Evolutionary conservation across 2,329 filamentous ascomycete genomes (phyloP), one percentile per base, ranked within the genome.

Genomic region (Exophiala sideris): DNA sequence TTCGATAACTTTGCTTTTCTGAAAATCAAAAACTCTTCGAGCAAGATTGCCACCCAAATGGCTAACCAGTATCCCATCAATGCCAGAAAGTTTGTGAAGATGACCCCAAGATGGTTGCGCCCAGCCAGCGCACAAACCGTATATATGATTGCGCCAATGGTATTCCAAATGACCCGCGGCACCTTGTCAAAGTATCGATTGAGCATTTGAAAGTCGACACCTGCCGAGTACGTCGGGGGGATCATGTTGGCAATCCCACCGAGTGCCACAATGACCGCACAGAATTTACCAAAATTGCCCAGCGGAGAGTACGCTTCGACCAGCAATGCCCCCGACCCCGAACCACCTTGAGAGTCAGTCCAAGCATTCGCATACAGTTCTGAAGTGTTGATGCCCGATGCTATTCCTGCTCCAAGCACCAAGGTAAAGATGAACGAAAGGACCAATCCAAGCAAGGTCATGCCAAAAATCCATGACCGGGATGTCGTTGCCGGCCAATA

Each of bases 41-140:
- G 67, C 1, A 81, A 72, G 44, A 88, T 85, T 1, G 79, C 77
- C 16, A 86, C 75, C 81, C 83, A 86, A 41, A 86, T 81, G 11
- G 77, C 77, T 12, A 86, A 77, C 84, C 83, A 88, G 68, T 87
- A 88, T 1, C 85, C 85, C 81, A 88, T 87, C 18, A 88, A 70
- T 0, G 83, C 82, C 4, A 88, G 74, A 66, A 88, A 87, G 65
- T 87, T 87, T 9, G 81, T 82, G 65, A 88, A 86, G 54, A 88
- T 85, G 21, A 76, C 76, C 0, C 82, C 79, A 1, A 88, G 75
- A 60, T 83, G 70, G 20, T 77, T 75, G 11, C 83, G 77, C 0
- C 85, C 85, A 1, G 78, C 84, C 12, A 87, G 73, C 0, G 83
- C 84, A 61, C 83, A 85, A 24, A 85, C 78, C 7, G 82, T 81